Evolutionary conservation across 148 eudicot genomes (phyloP).

Genomic region (Rhododendron vialii): DNA sequence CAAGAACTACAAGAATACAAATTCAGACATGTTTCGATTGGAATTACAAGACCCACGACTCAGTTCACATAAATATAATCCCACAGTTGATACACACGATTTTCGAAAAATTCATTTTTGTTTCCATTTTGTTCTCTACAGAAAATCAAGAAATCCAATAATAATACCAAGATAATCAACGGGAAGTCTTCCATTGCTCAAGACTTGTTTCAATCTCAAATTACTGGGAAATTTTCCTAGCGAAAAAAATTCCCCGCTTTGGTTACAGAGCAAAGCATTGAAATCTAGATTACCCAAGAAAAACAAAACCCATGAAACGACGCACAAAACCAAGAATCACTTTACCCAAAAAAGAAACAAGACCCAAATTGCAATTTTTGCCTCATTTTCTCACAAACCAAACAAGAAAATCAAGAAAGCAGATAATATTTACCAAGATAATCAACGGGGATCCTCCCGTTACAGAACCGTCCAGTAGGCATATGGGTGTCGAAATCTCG

Average conservation of each 20-base stretch:
- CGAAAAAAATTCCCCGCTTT: not conserved
- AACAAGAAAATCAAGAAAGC: not conserved
- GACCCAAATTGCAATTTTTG: not conserved
- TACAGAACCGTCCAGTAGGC: constrained; percentile 86
- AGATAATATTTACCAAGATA: constrained; percentile 54
- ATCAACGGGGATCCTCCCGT: constrained; percentile 89
- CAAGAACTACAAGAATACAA: constrained; percentile 1
- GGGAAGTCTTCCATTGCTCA: not conserved
- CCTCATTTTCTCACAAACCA: not conserved
- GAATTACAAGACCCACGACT: not conserved
- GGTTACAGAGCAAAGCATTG: not conserved
- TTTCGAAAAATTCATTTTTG: not conserved
- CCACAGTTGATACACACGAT: not conserved
- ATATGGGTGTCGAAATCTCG: constrained; percentile 75
- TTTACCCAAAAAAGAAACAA: not conserved
- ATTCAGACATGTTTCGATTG: not conserved
- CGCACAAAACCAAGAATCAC: not conserved
- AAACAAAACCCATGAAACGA: not conserved
- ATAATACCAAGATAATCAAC: not conserved
- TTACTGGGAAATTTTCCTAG: not conserved
- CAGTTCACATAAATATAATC: not conserved
- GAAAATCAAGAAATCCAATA: constrained; percentile 4
- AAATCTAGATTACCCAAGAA: not conserved
- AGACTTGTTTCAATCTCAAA: not conserved
- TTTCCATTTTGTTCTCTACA: not conserved